Conservation (phyloP, 2,329 filamentous ascomycete genomes). For the Alternaria sp. region DNA sequence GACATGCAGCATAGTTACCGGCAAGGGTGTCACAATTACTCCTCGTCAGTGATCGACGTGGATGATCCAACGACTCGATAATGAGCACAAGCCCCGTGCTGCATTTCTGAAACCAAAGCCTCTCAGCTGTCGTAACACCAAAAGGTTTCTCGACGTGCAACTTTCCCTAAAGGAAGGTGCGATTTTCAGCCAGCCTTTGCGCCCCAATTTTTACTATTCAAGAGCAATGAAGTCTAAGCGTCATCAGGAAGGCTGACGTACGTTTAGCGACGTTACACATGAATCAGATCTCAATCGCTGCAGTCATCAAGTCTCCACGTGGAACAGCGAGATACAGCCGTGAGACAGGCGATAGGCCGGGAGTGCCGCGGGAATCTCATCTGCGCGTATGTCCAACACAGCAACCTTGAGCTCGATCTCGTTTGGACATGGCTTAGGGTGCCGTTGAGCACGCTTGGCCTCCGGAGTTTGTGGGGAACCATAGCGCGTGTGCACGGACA, state of each 20-base stretch:
- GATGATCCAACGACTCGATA: background rate
- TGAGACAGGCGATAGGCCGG: conserved; percentile 4
- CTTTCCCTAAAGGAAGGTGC: background rate
- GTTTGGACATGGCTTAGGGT: conserved; percentile 16
- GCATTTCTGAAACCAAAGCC: conserved; percentile 3
- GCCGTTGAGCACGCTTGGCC: conserved; percentile 28
- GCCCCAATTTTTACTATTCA: background rate
- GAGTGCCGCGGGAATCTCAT: conserved; percentile 8
- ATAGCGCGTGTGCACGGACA: conserved; percentile 26
- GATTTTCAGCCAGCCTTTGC: conserved; percentile 2
- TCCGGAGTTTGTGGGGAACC: conserved; percentile 47
- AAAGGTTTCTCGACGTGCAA: background rate
- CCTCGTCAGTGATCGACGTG: background rate
- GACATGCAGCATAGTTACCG: background rate
- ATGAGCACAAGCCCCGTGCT: background rate
- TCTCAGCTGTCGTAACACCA: conserved; percentile 1
- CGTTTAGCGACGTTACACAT: conserved; percentile 17
- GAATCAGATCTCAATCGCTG: background rate
- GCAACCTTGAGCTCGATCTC: conserved; percentile 17
- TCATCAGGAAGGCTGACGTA: conserved; percentile 21
- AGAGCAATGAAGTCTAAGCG: conserved; percentile 13
- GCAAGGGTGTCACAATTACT: background rate
- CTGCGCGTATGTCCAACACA: conserved; percentile 14
- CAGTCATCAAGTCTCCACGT: conserved; percentile 15
- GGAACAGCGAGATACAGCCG: conserved; percentile 4